Evolutionary conservation across 2,329 filamentous ascomycete genomes (phyloP).

Genomic region (Hypomyces rosellus): DNA sequence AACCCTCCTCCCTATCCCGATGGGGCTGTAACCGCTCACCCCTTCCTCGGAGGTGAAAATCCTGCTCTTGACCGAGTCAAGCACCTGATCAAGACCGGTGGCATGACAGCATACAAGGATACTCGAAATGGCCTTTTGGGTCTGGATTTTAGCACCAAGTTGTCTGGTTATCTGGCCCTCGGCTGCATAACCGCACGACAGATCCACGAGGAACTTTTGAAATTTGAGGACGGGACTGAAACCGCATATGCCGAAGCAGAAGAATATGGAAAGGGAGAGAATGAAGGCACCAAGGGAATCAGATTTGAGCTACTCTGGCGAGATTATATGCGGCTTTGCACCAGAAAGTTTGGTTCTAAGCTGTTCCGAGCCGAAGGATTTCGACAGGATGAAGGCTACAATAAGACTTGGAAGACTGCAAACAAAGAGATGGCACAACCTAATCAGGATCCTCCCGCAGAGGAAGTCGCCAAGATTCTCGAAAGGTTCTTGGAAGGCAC

Average conservation of each 20-base stretch:
- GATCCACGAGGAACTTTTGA: slow-evolving; percentile 59
- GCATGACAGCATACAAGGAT: slow-evolving; percentile 59
- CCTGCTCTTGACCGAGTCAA: slow-evolving; percentile 51
- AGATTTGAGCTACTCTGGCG: slow-evolving; percentile 72
- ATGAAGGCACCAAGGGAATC: slow-evolving; percentile 61
- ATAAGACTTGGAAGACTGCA: slow-evolving; percentile 45
- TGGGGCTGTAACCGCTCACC: slow-evolving; percentile 53
- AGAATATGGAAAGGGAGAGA: slow-evolving; percentile 66
- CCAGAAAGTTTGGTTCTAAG: slow-evolving; percentile 58
- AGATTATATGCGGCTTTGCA: slow-evolving; percentile 75
- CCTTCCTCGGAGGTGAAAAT: slow-evolving; percentile 62
- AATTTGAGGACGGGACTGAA: slow-evolving; percentile 60
- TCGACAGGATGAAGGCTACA: slow-evolving; percentile 36
- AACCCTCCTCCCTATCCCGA: slow-evolving; percentile 48
- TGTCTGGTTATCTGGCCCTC: slow-evolving; percentile 66
- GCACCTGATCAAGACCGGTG: slow-evolving; percentile 54
- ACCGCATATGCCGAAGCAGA: slow-evolving; percentile 31
- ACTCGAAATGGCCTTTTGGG: slow-evolving; percentile 68
- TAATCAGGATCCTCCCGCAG: slow-evolving; percentile 35
- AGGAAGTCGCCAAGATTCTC: slow-evolving; percentile 43
- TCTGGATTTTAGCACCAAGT: slow-evolving; percentile 65
- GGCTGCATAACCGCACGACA: slow-evolving; percentile 69
- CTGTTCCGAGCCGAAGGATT: slow-evolving; percentile 64
- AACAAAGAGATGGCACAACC: slow-evolving; percentile 21
- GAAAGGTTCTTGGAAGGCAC: slow-evolving; percentile 58